Conservation (phyloP, 2,329 filamentous ascomycete species). For the Magnaporthiopsis poae region DNA sequence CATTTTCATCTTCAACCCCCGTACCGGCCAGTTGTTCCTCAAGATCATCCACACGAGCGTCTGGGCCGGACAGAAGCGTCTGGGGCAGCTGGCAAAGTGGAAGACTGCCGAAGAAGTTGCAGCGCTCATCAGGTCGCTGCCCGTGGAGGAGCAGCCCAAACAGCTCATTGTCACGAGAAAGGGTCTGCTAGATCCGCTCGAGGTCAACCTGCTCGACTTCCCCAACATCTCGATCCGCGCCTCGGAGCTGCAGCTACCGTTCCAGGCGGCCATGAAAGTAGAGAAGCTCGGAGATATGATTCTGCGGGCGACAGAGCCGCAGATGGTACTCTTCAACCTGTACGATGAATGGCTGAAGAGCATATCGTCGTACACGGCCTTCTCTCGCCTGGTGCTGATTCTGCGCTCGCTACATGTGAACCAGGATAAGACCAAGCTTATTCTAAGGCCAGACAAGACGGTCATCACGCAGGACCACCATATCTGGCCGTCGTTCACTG, state of each 20-base stretch:
- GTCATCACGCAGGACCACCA: conserved; percentile 98
- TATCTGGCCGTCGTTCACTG: conserved; percentile 89
- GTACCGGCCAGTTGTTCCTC: conserved; percentile 91
- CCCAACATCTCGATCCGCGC: conserved; percentile 98
- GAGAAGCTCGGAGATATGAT: conserved; percentile 99
- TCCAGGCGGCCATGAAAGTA: conserved; percentile 99
- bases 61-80: conserved; percentile 97
- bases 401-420: conserved; percentile 93
- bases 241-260: conserved; percentile 90
- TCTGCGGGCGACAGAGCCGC: conserved; percentile 89
- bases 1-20: conserved; percentile 99
- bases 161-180: conserved; percentile 97
- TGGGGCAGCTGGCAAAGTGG: conserved; percentile 96
- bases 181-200: conserved; percentile 89
- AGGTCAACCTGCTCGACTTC: conserved; percentile 95
- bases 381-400: conserved; percentile 88
- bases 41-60: conserved; percentile 99
- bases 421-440: conserved; percentile 93
- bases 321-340: conserved; percentile 98
- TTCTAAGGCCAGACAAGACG: conserved; percentile 90
- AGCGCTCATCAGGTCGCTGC: conserved; percentile 85
- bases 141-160: conserved; percentile 96
- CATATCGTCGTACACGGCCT: conserved; percentile 96
- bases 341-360: conserved; percentile 99
- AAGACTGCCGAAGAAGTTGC: conserved; percentile 99